Conservation (phyloP, 805 yeast genomes). For the Wilhelminamyces savonicus region DNA sequence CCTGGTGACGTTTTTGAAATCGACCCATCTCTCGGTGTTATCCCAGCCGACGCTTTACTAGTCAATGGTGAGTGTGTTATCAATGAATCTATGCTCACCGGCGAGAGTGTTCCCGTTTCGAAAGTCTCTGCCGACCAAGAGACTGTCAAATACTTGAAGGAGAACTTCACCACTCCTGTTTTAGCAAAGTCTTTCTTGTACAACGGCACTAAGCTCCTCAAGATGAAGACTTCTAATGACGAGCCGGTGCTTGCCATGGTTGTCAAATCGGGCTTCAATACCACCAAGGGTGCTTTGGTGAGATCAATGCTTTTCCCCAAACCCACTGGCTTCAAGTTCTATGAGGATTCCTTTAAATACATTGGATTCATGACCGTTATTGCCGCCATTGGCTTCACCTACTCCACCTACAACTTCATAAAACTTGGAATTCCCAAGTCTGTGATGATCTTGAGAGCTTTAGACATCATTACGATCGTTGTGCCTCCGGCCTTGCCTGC, state of each 20-base stretch:
- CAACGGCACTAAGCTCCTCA: conserved; percentile 83
- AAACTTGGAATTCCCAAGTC: conserved; percentile 63
- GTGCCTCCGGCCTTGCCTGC: conserved; percentile 99
- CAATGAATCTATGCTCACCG: conserved; percentile 97
- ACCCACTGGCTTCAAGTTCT: conserved; percentile 89
- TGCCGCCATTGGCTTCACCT: conserved; percentile 77
- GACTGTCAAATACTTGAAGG: conserved; percentile 48
- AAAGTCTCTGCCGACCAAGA: conserved; percentile 64
- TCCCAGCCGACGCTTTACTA: conserved; percentile 88
- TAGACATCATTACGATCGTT: conserved; percentile 92
- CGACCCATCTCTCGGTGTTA: conserved; percentile 64
- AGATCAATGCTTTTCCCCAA: conserved; percentile 96
- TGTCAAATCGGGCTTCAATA: conserved; percentile 84
- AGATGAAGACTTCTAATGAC: conserved; percentile 68
- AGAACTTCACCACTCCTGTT: conserved; percentile 58
- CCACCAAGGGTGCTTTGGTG: conserved; percentile 90
- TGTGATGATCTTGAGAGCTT: conserved; percentile 77
- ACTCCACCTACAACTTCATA: conserved; percentile 79
- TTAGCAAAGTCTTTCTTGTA: conserved; percentile 73
- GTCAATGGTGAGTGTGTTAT: conserved; percentile 91
- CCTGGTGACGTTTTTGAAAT: conserved; percentile 96
- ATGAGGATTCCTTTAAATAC: conserved; percentile 90
- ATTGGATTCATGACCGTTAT: conserved; percentile 90
- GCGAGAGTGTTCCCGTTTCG: conserved; percentile 96
- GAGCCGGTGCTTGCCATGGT: conserved; percentile 84